phyloP scores from a whole-genome alignment of 2,329 filamentous ascomycete species.

The Simplicillium aogashimaense region DNA sequence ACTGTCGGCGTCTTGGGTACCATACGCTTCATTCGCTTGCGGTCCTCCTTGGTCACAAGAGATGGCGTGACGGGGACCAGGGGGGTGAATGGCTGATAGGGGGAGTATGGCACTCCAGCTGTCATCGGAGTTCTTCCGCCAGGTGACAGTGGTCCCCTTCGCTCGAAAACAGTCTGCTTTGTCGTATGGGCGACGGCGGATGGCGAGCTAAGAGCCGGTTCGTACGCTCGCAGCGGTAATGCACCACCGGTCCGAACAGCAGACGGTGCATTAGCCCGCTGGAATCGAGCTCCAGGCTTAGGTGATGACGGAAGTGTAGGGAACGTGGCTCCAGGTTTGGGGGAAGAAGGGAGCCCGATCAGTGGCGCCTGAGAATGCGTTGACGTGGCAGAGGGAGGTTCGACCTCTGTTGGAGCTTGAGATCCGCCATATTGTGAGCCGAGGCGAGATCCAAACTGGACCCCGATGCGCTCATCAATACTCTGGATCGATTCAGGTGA shows the following conservation, averaged over 20 bases:
- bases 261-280: slow-evolving; percentile 37
- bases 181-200: slow-evolving; percentile 35
- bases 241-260: slow-evolving; percentile 47
- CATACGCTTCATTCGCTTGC: slow-evolving; percentile 57
- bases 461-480: slow-evolving; percentile 47
- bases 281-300: slow-evolving; percentile 39
- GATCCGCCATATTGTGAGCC: slow-evolving; percentile 27
- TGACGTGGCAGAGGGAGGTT: slow-evolving; percentile 42
- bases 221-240: slow-evolving; percentile 52
- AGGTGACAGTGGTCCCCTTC: slow-evolving; percentile 43
- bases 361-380: slow-evolving; percentile 40
- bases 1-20: slow-evolving; percentile 53
- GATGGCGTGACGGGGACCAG: slow-evolving; percentile 69
- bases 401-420: slow-evolving; percentile 27
- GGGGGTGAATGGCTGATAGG: slow-evolving; percentile 71
- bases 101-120: slow-evolving; percentile 58
- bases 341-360: slow-evolving; percentile 39
- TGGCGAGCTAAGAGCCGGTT: slow-evolving; percentile 44
- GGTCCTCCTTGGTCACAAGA: slow-evolving; percentile 59
- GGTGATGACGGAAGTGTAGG: slow-evolving; percentile 37
- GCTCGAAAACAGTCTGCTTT: slow-evolving; percentile 57
- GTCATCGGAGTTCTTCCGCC: slow-evolving; percentile 52
- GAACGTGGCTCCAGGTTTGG: slow-evolving; percentile 17
- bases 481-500: slow-evolving; percentile 32
- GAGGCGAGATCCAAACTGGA: slow-evolving; percentile 20